Evolutionary conservation across 805 yeast genomes (phyloP), one percentile per base, ranked within the genome.

Genomic region (Kluyveromyces starmeri): DNA sequence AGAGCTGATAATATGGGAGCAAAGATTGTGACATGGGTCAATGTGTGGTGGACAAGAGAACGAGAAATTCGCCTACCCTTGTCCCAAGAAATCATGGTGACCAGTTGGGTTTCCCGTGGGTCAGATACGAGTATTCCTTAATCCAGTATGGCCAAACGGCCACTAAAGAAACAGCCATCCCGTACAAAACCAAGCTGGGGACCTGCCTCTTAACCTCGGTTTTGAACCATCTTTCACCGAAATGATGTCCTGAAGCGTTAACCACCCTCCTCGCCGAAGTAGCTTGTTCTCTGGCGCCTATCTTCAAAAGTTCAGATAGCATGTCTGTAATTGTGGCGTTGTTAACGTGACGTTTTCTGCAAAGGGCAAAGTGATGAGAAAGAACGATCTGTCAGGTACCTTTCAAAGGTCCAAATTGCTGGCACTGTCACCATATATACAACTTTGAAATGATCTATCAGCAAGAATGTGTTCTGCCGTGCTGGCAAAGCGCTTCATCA

Each of bases 141-240:
- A 30, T 20, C 26, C 33, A 21, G 22, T 30, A 30, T 14, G 33
- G 33, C 33, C 33, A 30, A 19, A 13, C 14, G 16, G n/a, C 15
- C 26, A 30, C 22, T 11, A 14, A 5, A 13, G 13, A 12, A 8
- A 30, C 17, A 18, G 17, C 11, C 25, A 20, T 28, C 9, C 41
- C 38, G 46, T 52, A 51, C 4, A 37, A 40, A 13, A 32, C n/a
- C 3, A 47, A 30, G 18, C 40, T 40, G 9, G 44, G 42, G 12
- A 34, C 35, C n/a, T 46, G 26, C 36, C 55, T 46, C 27, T 40
- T 50, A 10, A 42, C 18, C 34, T 52, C 59, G 5, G 38, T 27
- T 2, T 20, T 22, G 2, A 42, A 43, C 44, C 44, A 45, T 19
- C 41, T 33, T 25, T 43, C 44, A 27, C 50, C 51, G 10, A 34